Evolutionary conservation across 2,329 filamentous ascomycete genomes (phyloP).

Genomic region (Arthrobotrys megalospora): DNA sequence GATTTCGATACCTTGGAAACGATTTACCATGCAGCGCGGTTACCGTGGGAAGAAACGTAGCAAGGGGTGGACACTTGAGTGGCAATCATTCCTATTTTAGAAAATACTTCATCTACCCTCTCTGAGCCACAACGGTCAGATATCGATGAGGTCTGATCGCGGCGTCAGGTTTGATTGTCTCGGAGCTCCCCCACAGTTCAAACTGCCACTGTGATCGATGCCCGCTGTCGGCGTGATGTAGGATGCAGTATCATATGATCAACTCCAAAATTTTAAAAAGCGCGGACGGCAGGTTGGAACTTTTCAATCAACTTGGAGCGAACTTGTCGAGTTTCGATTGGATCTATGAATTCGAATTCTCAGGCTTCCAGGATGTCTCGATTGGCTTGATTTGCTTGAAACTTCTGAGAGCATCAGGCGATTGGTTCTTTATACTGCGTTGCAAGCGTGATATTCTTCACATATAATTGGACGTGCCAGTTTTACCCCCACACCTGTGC

Average conservation of each 20-base stretch:
- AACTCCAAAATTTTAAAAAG: not conserved
- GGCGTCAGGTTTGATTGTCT: not conserved
- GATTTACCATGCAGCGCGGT: slow-evolving; percentile 10
- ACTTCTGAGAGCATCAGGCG: not conserved
- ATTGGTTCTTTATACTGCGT: slow-evolving; percentile 15
- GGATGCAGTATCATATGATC: not conserved
- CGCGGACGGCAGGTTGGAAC: not conserved
- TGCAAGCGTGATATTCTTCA: slow-evolving; percentile 24
- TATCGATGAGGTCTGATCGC: slow-evolving; percentile 19
- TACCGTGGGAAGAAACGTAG: slow-evolving; percentile 4
- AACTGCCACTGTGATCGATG: not conserved
- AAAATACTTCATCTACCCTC: not conserved
- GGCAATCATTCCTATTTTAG: not conserved
- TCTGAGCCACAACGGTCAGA: slow-evolving; percentile 21
- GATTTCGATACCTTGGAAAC: slow-evolving; percentile 5
- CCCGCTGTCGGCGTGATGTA: not conserved
- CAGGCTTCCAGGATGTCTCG: not conserved
- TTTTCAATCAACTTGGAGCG: not conserved
- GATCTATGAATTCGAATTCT: not conserved
- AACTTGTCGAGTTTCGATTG: slow-evolving; percentile 25
- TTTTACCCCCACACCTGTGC: not conserved
- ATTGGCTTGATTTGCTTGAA: slow-evolving; percentile 1
- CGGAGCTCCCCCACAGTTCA: slow-evolving; percentile 12
- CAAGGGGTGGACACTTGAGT: not conserved
- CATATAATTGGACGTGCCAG: slow-evolving; percentile 9